Base-by-base conservation (phyloP, 495 filamentous ascomycete species). In the Amorphotheca resinae region DNA sequence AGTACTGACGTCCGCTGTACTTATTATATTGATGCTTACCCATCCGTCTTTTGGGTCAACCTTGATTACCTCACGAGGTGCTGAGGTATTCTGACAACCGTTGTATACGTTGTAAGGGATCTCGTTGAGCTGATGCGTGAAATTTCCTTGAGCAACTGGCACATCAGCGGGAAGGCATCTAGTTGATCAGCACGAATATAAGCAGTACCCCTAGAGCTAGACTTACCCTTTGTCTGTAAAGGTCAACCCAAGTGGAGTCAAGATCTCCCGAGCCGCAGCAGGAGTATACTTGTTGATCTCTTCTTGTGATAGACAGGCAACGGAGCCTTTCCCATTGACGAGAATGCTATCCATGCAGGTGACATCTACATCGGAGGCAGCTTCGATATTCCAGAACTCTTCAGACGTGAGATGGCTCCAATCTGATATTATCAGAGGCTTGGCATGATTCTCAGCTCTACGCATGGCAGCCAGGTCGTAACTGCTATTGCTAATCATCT, bases 341-440 rank as follows among this genome's bases (percentile, higher is more conserved):
- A 76, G 60, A 12, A 74, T 47, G 38, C 59, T 65, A 38, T 73
- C 68, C 25, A 63, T 59, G 47, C 58, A 72, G 57, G 62, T 9
- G 58, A 56, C 8, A 55, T 38, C 36, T 5, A 22, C 11, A 15
- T 38, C 22, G 14, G 36, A 21, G 9, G 16, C 21, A 21, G 9
- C 44, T 45, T 67, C 52, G 2, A 63, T 51, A 2, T 60, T 53
- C 41, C 58, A 55, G 26, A 61, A 65, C 37, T 75, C 59, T n/a
- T 63, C 51, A 0, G 73, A 74, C 0, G 68, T 72, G 25, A 66
- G 55, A 26, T 69, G 59, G 17, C 61, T 65, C 67, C 69, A 74
- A 44, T 79, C 75, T 1, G 71, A 69, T 4, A 79, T 44, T 33
- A 77, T 22, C 1, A 78, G 38, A 0, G 66, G 67, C 6, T 56